These are phyloP conservation scores for Daldinia decipiens DNA, from an alignment of 495 filamentous ascomycete species.

Conservation along the genomic window DNA sequence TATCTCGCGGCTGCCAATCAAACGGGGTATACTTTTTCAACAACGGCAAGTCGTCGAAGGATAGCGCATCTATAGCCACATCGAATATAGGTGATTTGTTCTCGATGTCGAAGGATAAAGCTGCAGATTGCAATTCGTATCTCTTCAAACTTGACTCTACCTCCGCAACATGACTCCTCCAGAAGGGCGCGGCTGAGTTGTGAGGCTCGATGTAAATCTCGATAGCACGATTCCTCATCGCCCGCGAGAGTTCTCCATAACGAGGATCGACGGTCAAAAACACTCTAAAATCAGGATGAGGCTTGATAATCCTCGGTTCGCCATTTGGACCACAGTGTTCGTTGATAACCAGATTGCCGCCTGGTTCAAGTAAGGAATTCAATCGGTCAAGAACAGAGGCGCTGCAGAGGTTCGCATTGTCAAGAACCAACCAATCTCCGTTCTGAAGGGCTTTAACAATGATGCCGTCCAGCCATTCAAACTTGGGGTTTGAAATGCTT, in stretches of 20 bases:
- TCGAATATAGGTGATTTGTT: constrained; percentile 30
- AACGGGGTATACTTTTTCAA: constrained; percentile 45
- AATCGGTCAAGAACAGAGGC: constrained; percentile 93
- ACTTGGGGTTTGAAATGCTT: constrained; percentile 73
- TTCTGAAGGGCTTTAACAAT: constrained; percentile 86
- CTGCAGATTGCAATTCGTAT: constrained; percentile 44
- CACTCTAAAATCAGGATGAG: constrained; percentile 88
- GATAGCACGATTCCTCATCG: constrained; percentile 94
- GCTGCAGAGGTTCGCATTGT: constrained; percentile 96
- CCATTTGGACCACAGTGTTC: constrained; percentile 88
- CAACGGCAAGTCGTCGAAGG: constrained; percentile 49
- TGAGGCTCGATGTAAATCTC: constrained; percentile 79
- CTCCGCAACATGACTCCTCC: constrained; percentile 48
- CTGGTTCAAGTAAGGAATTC: constrained; percentile 93
- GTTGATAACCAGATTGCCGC: constrained; percentile 87
- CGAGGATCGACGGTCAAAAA: constrained; percentile 95
- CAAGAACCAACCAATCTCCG: constrained; percentile 92
- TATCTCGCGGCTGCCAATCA: constrained; percentile 2
- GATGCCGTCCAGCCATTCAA: constrained; percentile 95
- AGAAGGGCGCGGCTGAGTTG: constrained; percentile 23
- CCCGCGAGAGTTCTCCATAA: constrained; percentile 92
- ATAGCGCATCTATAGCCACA: constrained; percentile 51
- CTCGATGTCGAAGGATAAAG: constrained; percentile 23
- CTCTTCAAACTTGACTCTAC: constrained; percentile 57
- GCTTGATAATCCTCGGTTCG: constrained; percentile 78